Conservation (phyloP, 2,329 filamentous ascomycete genomes). For the Chalara sp. region DNA sequence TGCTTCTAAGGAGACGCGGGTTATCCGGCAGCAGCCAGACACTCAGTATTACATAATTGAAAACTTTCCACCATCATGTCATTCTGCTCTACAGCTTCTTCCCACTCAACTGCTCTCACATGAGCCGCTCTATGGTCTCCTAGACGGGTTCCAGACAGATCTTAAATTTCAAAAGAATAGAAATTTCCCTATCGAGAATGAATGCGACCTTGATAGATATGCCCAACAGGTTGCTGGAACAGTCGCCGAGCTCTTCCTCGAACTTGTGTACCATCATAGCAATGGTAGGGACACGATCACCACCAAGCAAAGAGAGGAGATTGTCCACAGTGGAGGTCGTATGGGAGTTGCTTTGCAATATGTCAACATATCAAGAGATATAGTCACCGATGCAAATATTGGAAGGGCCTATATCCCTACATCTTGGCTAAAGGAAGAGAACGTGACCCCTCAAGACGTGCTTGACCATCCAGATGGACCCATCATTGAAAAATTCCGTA, state of each 20-base stretch:
- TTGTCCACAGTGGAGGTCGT: conserved; percentile 49
- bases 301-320: conserved; percentile 28
- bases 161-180: conserved; percentile 40
- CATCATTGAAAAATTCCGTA: too few species aligned
- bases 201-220: conserved; percentile 55
- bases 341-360: conserved; percentile 75
- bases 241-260: conserved; percentile 61
- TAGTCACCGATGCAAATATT: conserved; percentile 58
- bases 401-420: too few species aligned
- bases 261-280: conserved; percentile 56
- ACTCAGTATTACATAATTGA: too few species aligned
- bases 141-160: conserved; percentile 65
- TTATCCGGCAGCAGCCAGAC: too few species aligned
- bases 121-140: conserved; percentile 54
- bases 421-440: too few species aligned
- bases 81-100: conserved; percentile 53
- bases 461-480: too few species aligned
- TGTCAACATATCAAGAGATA: conserved; percentile 70
- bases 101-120: conserved; percentile 49
- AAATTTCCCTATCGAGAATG: conserved; percentile 46
- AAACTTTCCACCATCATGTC: too few species aligned
- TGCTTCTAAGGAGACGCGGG: too few species aligned
- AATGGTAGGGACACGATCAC: conserved; percentile 12
- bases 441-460: too few species aligned
- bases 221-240: conserved; percentile 65